Percentiles rank a stretch among this genome's conserved stretches.
phyloP scores from a whole-genome alignment of 2,329 filamentous ascomycete genomes.

The Aspergillus sp. region DNA sequence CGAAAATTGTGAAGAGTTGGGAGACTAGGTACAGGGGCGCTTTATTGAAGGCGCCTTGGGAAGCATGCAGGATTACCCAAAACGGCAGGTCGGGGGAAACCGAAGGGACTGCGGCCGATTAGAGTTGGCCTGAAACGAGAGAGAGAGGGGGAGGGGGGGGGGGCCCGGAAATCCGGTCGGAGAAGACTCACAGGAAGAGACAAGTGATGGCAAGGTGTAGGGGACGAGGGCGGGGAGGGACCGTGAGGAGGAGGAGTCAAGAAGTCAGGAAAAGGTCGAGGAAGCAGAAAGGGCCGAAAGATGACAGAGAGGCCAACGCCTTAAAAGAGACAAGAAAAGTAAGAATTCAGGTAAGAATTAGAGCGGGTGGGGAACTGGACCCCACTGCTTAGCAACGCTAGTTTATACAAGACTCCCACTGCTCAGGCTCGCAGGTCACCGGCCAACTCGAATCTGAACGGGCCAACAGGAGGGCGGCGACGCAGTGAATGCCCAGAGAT shows the following conservation, averaged over 20 bases:
- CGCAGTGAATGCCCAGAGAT: not conserved
- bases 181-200: not conserved
- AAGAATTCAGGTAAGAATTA: constrained; percentile 1
- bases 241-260: constrained; percentile 3
- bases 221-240: constrained; percentile 12
- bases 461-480: too few relatives aligned
- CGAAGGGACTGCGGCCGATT: not conserved
- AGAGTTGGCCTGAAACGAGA: not conserved
- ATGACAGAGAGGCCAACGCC: not conserved
- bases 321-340: not conserved
- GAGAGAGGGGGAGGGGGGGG: not conserved
- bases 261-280: constrained; percentile 1
- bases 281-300: constrained; percentile 8
- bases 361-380: constrained; percentile 1
- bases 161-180: not conserved
- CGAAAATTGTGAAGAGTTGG: constrained; percentile 7
- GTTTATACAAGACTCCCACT: not conserved
- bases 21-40: not conserved
- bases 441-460: too few relatives aligned
- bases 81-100: constrained; percentile 1
- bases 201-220: not conserved
- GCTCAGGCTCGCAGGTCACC: too few relatives aligned
- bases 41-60: not conserved
- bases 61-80: constrained; percentile 5
- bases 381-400: constrained; percentile 6